Base-by-base conservation (phyloP, 2,329 filamentous ascomycete species). In the Aspergillus brasiliensis region DNA sequence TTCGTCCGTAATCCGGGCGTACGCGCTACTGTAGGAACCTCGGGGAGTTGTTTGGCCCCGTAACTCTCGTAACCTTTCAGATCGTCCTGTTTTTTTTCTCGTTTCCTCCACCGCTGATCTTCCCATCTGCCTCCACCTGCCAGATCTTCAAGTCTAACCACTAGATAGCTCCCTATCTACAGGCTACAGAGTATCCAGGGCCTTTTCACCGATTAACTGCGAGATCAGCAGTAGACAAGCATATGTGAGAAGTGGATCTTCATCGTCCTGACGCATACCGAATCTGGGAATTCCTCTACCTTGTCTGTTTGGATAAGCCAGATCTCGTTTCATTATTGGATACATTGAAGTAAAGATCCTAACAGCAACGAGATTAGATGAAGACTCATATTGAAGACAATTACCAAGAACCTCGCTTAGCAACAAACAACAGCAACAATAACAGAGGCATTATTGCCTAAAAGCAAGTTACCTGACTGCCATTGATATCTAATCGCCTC, bases 21-120 rank as follows among this genome's bases (percentile, higher is more conserved):
- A 44, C 38, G 51, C 51, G 37, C 51, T 53, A 53, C 51, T 44
- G 51, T 53, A 53, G 51, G 51, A 40, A 52, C 51, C 25, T 15
- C 31, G 21, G 34, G 11, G 27, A 34, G 21, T 27, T 21, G 40
- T 44, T 44, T n/a, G 17, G 44, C 23, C 46, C 31, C 25, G 46
- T 48, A 48, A 21, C 40, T 48, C 11, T 48, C 23, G 10, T n/a
- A n/a, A n/a, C n/a, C n/a, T n/a, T n/a, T n/a, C n/a, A n/a, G n/a
- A n/a, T n/a, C n/a, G n/a, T n/a, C n/a, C n/a, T n/a, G n/a, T n/a
- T n/a, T n/a, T n/a, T n/a, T n/a, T n/a, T n/a, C n/a, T n/a, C n/a
- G n/a, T n/a, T n/a, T n/a, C n/a, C 44, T 25, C 19, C 21, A 47
- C 44, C 19, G 40, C 11, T 21, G 17, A 44, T 44, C 31, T 34